Base-by-base conservation (phyloP, 2,329 filamentous ascomycete species). In the Cytospora leucostoma region DNA sequence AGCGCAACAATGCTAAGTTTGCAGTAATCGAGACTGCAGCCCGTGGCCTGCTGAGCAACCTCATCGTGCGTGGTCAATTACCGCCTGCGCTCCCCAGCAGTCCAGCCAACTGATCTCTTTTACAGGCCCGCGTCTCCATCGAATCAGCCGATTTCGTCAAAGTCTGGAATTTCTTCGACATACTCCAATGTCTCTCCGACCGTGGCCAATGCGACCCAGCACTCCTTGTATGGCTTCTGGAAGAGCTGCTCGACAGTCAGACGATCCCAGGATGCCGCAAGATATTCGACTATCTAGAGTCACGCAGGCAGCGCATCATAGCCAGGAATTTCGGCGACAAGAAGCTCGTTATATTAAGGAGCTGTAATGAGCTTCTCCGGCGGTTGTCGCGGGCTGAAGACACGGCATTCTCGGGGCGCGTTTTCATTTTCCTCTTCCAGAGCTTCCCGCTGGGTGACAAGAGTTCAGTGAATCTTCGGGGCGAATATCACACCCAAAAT, bases 341-440 rank as follows among this genome's bases (percentile, higher is more conserved):
- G 75, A 89, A 92, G 64, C 79, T 98, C 50, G 88, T 96, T 63
- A 95, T 98, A 68, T 79, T 99, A n/a, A 85, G 95, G 71, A 91
- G 90, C 65, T 99, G 95, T 77, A 99, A 98, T 75, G 95, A 98
- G 77, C 82, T 99, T 17, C 81, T 99, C n/a, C 88, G 94, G 40
- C 86, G 95, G 53, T 82, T 99, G 2, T 98, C 95, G n/a, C 87
- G 95, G 62, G 94, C 95, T 4, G 93, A 98, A 74, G 95, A 99
- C 75, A 96, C 95, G 0, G 93, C 96, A 0, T 99, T 99, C 74
- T 99, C 95, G 72, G 95, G 95, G 17, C 86, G 95, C 47, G 95
- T 99, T 33, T 98, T 98, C 76, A 97, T 99, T 67, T 99, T 97
- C 76, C 86, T 99, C 73, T 99, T 98, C 76, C 95, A 99, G 75